Conservation (phyloP, 768 basidiomycete genomes). For the Udeniomyces megalosporus region DNA sequence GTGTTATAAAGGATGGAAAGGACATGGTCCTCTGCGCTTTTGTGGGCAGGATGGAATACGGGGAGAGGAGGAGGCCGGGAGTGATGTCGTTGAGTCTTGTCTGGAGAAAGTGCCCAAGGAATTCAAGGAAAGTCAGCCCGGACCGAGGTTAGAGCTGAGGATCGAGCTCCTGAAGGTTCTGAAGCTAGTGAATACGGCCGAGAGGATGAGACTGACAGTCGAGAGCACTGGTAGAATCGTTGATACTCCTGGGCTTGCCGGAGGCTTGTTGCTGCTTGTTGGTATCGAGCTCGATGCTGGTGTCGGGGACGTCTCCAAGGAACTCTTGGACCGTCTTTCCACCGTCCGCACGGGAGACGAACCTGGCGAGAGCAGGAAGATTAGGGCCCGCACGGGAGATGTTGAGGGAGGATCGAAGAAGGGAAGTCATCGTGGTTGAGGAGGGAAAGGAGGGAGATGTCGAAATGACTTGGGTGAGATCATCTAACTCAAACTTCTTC, state of each 20-base stretch:
- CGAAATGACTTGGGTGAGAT: too few relatives aligned
- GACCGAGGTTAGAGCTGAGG: not conserved
- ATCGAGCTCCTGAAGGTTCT: not conserved
- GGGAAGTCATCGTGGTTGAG: too few relatives aligned
- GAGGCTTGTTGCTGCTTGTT: not conserved
- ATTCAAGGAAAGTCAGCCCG: not conserved
- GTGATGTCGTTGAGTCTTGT: conserved; percentile 9
- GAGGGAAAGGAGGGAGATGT: too few relatives aligned
- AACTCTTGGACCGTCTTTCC: too few relatives aligned
- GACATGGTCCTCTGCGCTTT: conserved; percentile 16
- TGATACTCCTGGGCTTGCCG: conserved; percentile 1
- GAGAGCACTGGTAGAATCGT: conserved; percentile 11
- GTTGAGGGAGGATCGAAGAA: too few relatives aligned
- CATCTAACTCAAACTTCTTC: too few relatives aligned
- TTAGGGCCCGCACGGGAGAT: too few relatives aligned
- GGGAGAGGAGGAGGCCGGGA: conserved; percentile 12
- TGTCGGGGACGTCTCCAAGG: not conserved
- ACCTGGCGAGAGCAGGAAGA: too few relatives aligned
- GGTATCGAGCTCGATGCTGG: conserved; percentile 1
- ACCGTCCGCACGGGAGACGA: too few relatives aligned
- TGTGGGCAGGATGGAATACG: conserved; percentile 9
- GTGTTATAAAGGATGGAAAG: conserved; percentile 17
- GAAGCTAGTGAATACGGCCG: too few relatives aligned
- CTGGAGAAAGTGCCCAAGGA: not conserved
- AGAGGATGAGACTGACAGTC: conserved; percentile 5